A percentile compares a stretch with the other conserved stretches of the same genome.
Evolutionary conservation across 2,329 filamentous ascomycete genomes (phyloP).

Genomic region (Seiridium cupressi): DNA sequence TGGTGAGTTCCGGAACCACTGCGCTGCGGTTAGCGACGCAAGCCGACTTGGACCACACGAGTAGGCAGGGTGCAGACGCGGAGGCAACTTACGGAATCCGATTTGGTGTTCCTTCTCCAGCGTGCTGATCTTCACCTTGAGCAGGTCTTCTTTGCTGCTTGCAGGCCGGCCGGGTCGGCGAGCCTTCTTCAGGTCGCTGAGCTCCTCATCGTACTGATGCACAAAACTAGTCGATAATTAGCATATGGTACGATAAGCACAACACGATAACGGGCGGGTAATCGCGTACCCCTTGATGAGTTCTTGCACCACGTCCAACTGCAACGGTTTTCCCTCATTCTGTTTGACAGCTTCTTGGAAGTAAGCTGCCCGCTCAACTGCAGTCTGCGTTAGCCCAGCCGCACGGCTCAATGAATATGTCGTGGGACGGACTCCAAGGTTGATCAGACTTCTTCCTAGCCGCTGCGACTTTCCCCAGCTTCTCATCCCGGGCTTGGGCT

Average conservation of each 20-base stretch:
- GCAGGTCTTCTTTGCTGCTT: conserved; percentile 71
- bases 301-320: conserved; percentile 55
- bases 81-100: conserved; percentile 67
- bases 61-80: neutral
- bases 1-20: conserved; percentile 75
- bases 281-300: conserved; percentile 56
- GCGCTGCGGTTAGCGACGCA: conserved; percentile 19
- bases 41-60: neutral
- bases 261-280: neutral
- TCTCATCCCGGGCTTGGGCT: conserved; percentile 78
- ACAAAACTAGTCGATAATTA: conserved; percentile 52
- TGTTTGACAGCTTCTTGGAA: conserved; percentile 67
- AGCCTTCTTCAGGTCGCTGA: conserved; percentile 62
- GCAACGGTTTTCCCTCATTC: conserved; percentile 48
- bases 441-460: conserved; percentile 72
- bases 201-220: conserved; percentile 69
- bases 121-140: conserved; percentile 67
- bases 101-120: conserved; percentile 79
- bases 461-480: conserved; percentile 70
- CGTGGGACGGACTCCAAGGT: conserved; percentile 59
- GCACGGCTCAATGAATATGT: neutral
- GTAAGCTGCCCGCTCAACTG: conserved; percentile 67
- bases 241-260: conserved; percentile 4
- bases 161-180: conserved; percentile 78
- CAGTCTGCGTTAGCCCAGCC: neutral